Evolutionary conservation across 805 yeast genomes (phyloP).

Genomic region (Saccharomyces kudriavzevii): DNA sequence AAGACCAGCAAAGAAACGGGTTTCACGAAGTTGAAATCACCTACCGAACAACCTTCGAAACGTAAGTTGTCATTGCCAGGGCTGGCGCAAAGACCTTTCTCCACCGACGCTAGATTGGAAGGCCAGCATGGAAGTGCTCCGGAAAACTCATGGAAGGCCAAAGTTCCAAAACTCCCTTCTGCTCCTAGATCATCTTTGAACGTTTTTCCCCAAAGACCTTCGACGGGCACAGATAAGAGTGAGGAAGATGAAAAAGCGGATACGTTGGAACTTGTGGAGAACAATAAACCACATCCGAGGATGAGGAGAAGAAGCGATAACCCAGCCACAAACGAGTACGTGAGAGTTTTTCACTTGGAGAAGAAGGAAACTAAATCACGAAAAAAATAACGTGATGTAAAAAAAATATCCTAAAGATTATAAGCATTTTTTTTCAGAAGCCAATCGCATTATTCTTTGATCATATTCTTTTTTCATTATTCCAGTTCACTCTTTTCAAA

Average conservation of each 20-base stretch:
- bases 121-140: neutral
- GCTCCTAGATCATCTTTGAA: neutral
- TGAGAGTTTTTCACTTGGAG: slow-evolving; percentile 26
- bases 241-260: neutral
- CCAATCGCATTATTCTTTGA: neutral
- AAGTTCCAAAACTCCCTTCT: neutral
- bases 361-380: slow-evolving; percentile 1
- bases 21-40: neutral
- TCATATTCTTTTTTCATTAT: neutral
- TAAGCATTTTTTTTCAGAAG: neutral
- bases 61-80: neutral
- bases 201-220: neutral
- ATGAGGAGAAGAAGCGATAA: slow-evolving; percentile 25
- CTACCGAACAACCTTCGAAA: neutral
- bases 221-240: neutral
- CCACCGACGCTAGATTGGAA: neutral
- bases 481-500: neutral
- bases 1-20: neutral
- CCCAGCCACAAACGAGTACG: slow-evolving; percentile 23
- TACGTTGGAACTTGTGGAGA: slow-evolving; percentile 18
- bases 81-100: neutral
- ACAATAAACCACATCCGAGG: slow-evolving; percentile 27
- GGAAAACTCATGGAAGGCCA: neutral
- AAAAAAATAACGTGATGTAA: neutral
- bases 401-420: neutral